Evolutionary conservation across 768 basidiomycete species (phyloP).

Genomic region (Rhizopogon salebrosus): DNA sequence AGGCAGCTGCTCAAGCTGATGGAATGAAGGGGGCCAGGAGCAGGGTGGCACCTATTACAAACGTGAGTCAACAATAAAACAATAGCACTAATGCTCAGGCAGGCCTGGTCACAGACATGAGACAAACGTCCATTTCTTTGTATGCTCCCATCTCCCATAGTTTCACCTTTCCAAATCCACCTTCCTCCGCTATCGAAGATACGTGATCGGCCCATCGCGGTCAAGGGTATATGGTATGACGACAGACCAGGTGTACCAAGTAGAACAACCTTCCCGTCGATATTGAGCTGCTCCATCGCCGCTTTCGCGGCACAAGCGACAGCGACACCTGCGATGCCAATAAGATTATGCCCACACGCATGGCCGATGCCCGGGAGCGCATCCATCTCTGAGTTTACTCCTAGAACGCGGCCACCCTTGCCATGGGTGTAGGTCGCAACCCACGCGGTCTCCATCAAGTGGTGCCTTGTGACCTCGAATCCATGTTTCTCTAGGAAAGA

Average conservation of each 20-base stretch:
- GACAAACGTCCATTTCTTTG: constrained; percentile 68
- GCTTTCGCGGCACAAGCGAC: constrained; percentile 65
- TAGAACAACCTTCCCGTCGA: constrained; percentile 64
- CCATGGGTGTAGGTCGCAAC: constrained; percentile 61
- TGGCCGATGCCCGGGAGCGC: constrained; percentile 58
- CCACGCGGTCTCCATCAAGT: constrained; percentile 72
- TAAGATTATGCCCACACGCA: constrained; percentile 81
- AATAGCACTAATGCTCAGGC: background rate
- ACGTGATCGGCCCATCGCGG: background rate
- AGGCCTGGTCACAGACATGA: constrained; percentile 46
- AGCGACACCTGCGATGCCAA: constrained; percentile 71
- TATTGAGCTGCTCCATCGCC: constrained; percentile 54
- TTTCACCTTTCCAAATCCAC: constrained; percentile 65
- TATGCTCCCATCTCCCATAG: constrained; percentile 73
- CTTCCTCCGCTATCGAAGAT: constrained; percentile 60
- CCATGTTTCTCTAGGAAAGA: constrained; percentile 62
- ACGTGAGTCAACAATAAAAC: background rate
- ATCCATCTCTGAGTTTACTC: constrained; percentile 81
- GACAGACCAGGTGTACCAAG: constrained; percentile 71
- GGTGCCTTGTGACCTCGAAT: constrained; percentile 56
- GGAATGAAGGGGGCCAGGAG: constrained; percentile 67
- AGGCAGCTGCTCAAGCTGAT: constrained; percentile 62
- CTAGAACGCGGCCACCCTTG: constrained; percentile 62
- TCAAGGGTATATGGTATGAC: background rate
- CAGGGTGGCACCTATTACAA: constrained; percentile 67